Conservation (phyloP, 2,329 filamentous ascomycete species). For the Diplodia scrobiculata region DNA sequence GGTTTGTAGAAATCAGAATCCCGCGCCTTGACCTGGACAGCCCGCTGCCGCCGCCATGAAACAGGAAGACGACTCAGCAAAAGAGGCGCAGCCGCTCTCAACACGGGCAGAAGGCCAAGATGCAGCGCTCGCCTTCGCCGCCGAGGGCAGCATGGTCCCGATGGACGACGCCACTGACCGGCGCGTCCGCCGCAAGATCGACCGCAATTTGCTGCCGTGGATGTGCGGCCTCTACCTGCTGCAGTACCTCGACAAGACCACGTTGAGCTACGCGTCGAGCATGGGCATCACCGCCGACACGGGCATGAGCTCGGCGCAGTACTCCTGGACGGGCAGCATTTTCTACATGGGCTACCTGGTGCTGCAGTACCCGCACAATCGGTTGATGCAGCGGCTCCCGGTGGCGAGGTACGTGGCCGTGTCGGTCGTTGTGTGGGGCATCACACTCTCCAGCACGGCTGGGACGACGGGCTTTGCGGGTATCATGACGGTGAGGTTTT, state of each 20-base stretch:
- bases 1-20: background rate
- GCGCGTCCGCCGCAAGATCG: slow-evolving; percentile 53
- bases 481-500: slow-evolving; percentile 58
- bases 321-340: slow-evolving; percentile 58
- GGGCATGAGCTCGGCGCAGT: slow-evolving; percentile 51
- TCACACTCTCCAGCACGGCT: background rate
- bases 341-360: slow-evolving; percentile 52
- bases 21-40: background rate
- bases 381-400: background rate
- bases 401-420: background rate
- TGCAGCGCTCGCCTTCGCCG: slow-evolving; percentile 9
- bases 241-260: slow-evolving; percentile 65
- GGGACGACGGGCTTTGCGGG: slow-evolving; percentile 32
- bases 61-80: background rate
- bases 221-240: slow-evolving; percentile 65
- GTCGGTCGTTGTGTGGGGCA: slow-evolving; percentile 56
- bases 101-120: background rate
- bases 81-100: background rate
- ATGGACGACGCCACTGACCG: background rate
- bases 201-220: slow-evolving; percentile 55
- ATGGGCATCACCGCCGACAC: slow-evolving; percentile 61
- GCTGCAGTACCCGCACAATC: background rate
- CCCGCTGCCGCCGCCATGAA: background rate
- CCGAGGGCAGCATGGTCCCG: background rate
- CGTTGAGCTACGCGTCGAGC: slow-evolving; percentile 62